phyloP scores from a whole-genome alignment of 257 asterid genomes.

The Solanum paucissectum region DNA sequence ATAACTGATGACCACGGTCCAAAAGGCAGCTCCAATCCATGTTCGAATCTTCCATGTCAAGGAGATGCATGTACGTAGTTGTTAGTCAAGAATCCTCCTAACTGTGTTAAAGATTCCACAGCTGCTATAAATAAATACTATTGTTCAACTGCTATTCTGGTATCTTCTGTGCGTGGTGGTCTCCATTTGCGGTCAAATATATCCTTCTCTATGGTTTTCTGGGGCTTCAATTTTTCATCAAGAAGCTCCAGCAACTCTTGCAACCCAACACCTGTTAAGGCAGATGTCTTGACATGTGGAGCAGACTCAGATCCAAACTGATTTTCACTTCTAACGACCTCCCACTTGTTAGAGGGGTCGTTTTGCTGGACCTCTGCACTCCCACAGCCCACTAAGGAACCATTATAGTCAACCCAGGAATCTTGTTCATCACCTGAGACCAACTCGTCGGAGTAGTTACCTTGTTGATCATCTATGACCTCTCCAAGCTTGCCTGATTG shows the following conservation, averaged over 20 bases:
- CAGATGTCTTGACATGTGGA: constrained; percentile 60
- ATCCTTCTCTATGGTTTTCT: constrained; percentile 26
- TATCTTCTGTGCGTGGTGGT: constrained; percentile 58
- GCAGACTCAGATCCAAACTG: constrained; percentile 12
- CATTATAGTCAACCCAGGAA: constrained; percentile 35
- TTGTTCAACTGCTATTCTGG: constrained; percentile 27
- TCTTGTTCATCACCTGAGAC: constrained; percentile 36
- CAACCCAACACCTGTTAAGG: constrained; percentile 70
- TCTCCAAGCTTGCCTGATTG: constrained; percentile 18
- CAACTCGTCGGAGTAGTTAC: constrained; percentile 29
- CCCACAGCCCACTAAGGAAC: constrained; percentile 27
- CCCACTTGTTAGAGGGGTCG: constrained; percentile 7
- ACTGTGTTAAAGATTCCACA: not conserved
- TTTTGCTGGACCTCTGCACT: constrained; percentile 16
- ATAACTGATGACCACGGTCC: not conserved
- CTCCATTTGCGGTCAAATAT: constrained; percentile 76
- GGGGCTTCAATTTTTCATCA: constrained; percentile 46
- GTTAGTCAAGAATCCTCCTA: not conserved
- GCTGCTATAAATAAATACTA: constrained; percentile 8
- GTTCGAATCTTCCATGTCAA: not conserved
- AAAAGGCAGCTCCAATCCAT: not conserved
- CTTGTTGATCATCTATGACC: constrained; percentile 17
- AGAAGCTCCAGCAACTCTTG: constrained; percentile 66
- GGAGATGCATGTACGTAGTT: not conserved
- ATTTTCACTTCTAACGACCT: not conserved